These are phyloP conservation scores for Vigna trinervia DNA, from an alignment of 306 rosid genomes.

Conservation along the genomic window DNA sequence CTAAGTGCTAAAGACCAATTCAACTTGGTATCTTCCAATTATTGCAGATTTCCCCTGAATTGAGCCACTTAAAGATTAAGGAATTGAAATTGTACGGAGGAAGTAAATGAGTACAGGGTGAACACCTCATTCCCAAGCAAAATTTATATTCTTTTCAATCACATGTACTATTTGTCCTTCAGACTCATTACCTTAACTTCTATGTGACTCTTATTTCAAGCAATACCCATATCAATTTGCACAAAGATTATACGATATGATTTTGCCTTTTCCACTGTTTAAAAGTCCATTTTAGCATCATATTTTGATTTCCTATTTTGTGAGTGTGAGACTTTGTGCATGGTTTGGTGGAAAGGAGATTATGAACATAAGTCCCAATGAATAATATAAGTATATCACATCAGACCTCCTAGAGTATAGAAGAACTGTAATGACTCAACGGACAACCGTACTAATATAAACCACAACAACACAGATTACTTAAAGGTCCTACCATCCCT, in stretches of 20 bases:
- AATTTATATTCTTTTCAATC: neutral
- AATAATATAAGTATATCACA: neutral
- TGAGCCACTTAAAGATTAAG: neutral
- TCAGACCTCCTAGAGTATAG: constrained; percentile 12
- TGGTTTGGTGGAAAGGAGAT: neutral
- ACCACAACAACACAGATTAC: constrained; percentile 33
- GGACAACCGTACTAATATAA: constrained; percentile 26
- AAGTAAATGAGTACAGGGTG: neutral
- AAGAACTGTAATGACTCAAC: constrained; percentile 28
- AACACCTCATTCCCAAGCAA: neutral
- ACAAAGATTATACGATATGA: constrained; percentile 6
- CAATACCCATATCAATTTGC: neutral
- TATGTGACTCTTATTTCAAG: neutral
- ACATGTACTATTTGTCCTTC: neutral
- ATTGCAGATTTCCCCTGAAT: constrained; percentile 23
- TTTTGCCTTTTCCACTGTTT: neutral
- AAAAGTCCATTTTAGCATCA: constrained; percentile 1
- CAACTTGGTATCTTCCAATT: constrained; percentile 21
- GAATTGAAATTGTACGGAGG: constrained; percentile 20
- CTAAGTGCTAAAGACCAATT: constrained; percentile 13
- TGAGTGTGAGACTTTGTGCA: neutral
- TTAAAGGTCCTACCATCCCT: constrained; percentile 69
- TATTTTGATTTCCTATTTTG: constrained; percentile 12
- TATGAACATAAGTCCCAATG: constrained; percentile 13
- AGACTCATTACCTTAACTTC: constrained; percentile 5